Conservation (phyloP, 108 stramenopile genomes). For the Stephanodiscus triporus region DNA sequence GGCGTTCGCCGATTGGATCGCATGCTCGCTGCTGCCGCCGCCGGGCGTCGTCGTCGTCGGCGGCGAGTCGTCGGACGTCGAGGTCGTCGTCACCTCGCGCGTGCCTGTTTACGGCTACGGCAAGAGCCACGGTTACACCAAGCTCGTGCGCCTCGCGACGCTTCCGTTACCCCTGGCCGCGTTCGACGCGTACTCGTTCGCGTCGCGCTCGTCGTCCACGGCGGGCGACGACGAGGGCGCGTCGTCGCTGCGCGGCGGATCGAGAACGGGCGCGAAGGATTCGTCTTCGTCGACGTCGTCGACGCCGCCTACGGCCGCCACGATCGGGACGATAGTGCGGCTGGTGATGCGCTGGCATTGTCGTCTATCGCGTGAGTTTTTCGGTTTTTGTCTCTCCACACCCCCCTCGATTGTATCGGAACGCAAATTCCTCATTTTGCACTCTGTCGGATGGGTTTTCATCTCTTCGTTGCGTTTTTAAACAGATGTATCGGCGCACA, state of each 20-base stretch:
- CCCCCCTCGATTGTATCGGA: too few relatives aligned
- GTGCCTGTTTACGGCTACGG: slow-evolving; percentile 92
- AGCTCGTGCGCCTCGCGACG: slow-evolving; percentile 69
- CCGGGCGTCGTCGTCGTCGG: not conserved
- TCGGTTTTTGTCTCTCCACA: too few relatives aligned
- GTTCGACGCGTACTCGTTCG: slow-evolving; percentile 31
- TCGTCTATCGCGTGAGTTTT: slow-evolving; percentile 59
- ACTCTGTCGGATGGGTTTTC: not conserved
- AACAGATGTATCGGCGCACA: slow-evolving; percentile 83
- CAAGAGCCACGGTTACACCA: slow-evolving; percentile 84
- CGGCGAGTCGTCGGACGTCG: slow-evolving; percentile 28
- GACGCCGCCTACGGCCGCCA: slow-evolving; percentile 28
- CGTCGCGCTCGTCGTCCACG: not conserved
- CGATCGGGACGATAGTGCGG: slow-evolving; percentile 54
- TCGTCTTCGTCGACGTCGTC: not conserved
- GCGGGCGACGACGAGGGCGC: not conserved
- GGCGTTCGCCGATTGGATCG: slow-evolving; percentile 23
- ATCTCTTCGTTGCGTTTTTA: not conserved
- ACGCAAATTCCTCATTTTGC: too few relatives aligned
- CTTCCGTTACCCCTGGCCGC: slow-evolving; percentile 62
- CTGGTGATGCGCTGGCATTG: slow-evolving; percentile 87
- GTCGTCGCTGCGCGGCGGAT: not conserved
- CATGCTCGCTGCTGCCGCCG: not conserved
- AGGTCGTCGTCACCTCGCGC: slow-evolving; percentile 60
- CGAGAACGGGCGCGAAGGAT: not conserved